Base-by-base conservation (phyloP, 257 asterid genomes). In the Handroanthus guayacan region DNA sequence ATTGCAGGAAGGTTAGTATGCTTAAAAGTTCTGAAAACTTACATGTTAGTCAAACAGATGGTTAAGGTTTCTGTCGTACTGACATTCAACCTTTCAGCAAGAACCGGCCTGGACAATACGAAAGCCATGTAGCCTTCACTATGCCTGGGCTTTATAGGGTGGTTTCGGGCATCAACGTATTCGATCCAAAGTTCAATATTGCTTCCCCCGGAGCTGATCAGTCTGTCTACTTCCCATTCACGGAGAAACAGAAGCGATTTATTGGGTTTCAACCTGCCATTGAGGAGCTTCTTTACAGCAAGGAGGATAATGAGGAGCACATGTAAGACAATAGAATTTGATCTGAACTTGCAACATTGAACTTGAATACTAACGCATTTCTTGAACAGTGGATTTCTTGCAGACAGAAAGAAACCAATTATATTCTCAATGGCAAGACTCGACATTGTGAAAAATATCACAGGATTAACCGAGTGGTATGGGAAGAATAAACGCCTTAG, bases 141-240 rank as follows among this genome's bases (percentile, higher is more conserved):
- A 89, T 93, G 95, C 97, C 98, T 0, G 95, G 96, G 78, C 95
- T 93, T 48, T 80, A 79, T 67, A 80, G 91, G 82, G 93, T 83
- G 55, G 97, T 88, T 71, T 93, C 97, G 17, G 97, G 98, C 78
- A 84, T 88, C 61, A 82, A 84, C 58, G 91, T 88, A 3, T 91
- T 91, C 72, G 98, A 93, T 72, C 97, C 97, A 43, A 93, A 93
- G 84, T 91, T 93, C 89, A 93, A 93, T 62, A 89, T 93, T 64
- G 96, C 89, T 73, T 79, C 96, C 5, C 98, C 98, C 5, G 98
- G 98, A 48, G 98, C 96, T 7, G 98, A 93, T 71, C 97, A 93
- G 60, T 86, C 97, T 16, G 81, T 92, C 39, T 93, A 91, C 83
- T 93, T 93, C 67, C 93, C 98, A 0, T 71, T 57, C 78, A 79